Evolutionary conservation across 805 yeast genomes (phyloP), one percentile per base, ranked within the genome.

Genomic region (Brettanomyces sp.): DNA sequence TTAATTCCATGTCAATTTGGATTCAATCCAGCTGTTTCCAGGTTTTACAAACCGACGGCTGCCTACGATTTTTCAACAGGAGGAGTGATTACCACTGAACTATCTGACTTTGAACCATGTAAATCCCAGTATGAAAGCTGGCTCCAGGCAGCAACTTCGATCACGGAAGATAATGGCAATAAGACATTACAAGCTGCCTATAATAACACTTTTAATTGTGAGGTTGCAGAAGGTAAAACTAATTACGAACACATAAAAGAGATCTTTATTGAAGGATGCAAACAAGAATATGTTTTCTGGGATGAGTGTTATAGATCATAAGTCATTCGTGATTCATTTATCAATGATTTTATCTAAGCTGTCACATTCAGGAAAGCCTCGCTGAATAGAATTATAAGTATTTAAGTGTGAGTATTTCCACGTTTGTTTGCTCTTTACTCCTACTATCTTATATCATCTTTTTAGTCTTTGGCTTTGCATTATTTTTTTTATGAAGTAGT

Each of bases 1-100:
- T 61, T 84, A 45, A 75, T 87, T 6, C 93, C 95, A 1, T 85
- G 95, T 60, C 62, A 84, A 41, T 73, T 80, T 58, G 95, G 95
- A 1, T 83, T 83, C 58, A 74, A 74, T 34, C 69, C 74, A 42
- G 88, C 89, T 2, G 76, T 77, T 0, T 37, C 48, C n/a, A 72
- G 73, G 9, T 30, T 28, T 25, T 46, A 42, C 21, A 23, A 34
- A 18, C 45, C 45, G 2, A 22, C 13, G 7, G 23, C n/a, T 14
- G n/a, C n/a, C 22, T 42, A 35, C 34, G 40, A 36, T 24, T 30
- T 36, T 18, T 9, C 13, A 13, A 41, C 43, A n/a, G 43, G 36
- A 14, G 37, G 21, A 18, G 12, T 32, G 13, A 28, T 32, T 9
- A 32, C 23, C 13, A 36, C 25, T 12, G 28, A 32, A 9, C 5